A percentile compares a stretch with the other conserved stretches of the same genome.
phyloP scores from a whole-genome alignment of 1,139 yeast genomes.

The Hansenula lynferdii region DNA sequence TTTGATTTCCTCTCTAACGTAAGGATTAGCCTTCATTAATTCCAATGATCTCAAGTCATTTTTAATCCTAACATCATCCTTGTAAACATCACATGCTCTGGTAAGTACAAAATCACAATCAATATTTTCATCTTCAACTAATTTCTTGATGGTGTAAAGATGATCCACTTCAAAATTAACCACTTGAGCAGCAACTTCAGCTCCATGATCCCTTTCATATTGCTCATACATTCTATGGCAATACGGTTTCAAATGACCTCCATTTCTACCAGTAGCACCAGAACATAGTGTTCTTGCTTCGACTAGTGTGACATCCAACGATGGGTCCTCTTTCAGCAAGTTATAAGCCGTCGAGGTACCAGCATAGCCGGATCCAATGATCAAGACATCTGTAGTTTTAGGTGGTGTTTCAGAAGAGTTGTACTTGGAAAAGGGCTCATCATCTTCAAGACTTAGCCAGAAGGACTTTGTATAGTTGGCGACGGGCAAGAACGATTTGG shows the following conservation, averaged over 20 bases:
- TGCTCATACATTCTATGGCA: slow-evolving; percentile 24
- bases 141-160: slow-evolving; percentile 23
- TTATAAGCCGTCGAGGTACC: slow-evolving; percentile 35
- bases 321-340: slow-evolving; percentile 20
- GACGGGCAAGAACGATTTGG: neutral
- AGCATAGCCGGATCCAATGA: slow-evolving; percentile 38
- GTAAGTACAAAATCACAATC: slow-evolving; percentile 31
- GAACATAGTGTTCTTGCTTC: slow-evolving; percentile 40
- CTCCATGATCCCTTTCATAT: slow-evolving; percentile 23
- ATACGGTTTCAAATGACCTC: slow-evolving; percentile 42
- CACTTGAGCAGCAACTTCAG: slow-evolving; percentile 28
- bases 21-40: slow-evolving; percentile 19
- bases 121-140: slow-evolving; percentile 27
- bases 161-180: slow-evolving; percentile 31
- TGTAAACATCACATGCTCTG: slow-evolving; percentile 30
- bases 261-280: slow-evolving; percentile 46
- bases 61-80: slow-evolving; percentile 16
- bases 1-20: slow-evolving; percentile 23
- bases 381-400: slow-evolving; percentile 27
- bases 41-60: slow-evolving; percentile 12
- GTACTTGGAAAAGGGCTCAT: neutral
- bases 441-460: neutral
- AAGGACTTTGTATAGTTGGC: neutral
- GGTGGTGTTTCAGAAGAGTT: slow-evolving; percentile 16
- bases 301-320: slow-evolving; percentile 27